Evolutionary conservation across 768 basidiomycete genomes (phyloP), one percentile per base, ranked within the genome.

Genomic region (Suillus ampliporus): DNA sequence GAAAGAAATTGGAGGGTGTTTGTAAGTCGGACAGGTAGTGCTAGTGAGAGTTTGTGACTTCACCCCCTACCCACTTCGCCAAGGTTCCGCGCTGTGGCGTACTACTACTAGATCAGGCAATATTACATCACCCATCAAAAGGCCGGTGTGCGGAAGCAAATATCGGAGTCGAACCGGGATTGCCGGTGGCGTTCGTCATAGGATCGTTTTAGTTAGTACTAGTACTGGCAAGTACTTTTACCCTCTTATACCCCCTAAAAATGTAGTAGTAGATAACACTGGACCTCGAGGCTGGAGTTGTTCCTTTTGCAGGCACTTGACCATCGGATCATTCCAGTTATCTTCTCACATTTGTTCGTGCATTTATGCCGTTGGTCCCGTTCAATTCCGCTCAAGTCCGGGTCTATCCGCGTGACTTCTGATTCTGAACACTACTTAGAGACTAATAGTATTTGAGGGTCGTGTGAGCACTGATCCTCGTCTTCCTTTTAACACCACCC

Each of bases 361-460:
- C 15, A 54, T 37, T 40, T 56, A 40, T 40, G 54, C 50, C 19
- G 54, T 56, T 56, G 54, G 40, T 48, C 64, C 67, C 62, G 65
- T 67, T 41, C 44, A 51, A 54, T 64, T 40, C 67, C 66, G 61
- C 43, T 57, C 28, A 46, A 43, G 61, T 60, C 65, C 67, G 67
- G 64, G 38, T 64, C 62, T 44, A 46, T 61, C 67, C 67, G 67
- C 58, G 62, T 64, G 60, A 66, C 53, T 57, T 38, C 54, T 46
- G 56, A 52, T 53, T 38, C 54, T 40, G 56, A 52, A 37, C 40
- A 23, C 43, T 37, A 37, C 60, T 53, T 31, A n/a, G n/a, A n/a
- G n/a, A n/a, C n/a, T n/a, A n/a, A n/a, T n/a, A 37, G 51, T 60
- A 57, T 41, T 54, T 60, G 51, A n/a, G 38, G 48, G 65, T 66